Base-by-base conservation (phyloP, 2,329 filamentous ascomycete genomes). In the Talaromyces sp. region DNA sequence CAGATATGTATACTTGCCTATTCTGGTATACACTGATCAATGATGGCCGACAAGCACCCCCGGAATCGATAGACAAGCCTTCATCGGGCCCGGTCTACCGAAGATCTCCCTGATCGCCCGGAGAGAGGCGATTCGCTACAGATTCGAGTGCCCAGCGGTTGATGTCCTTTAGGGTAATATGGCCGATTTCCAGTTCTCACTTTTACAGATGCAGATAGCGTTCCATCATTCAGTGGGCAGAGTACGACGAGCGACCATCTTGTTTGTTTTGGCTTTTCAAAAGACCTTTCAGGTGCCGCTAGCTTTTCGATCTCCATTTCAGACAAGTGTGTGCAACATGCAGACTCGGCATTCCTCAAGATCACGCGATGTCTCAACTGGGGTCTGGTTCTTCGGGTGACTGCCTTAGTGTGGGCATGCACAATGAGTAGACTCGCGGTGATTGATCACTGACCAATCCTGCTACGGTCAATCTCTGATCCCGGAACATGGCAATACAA, bases 351-450 rank as follows among this genome's bases (percentile, higher is more conserved):
- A 57, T 60, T 64, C 60, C 58, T 50, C 67, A 70, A 66, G 69
- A 72, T 72, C 73, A 73, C 71, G 75, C 70, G 69, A 69, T 66
- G 71, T 68, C 65, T 64, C 69, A 39, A 39, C 23, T 39, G 35
- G 33, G 44, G 57, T 39, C 42, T 42, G 71, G 73, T 75, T 72
- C 67, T 56, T 70, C 68, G 66, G 67, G 69, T 68, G 71, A 71
- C 72, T 67, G 69, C 67, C 68, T 66, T 73, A 72, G 73, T 70
- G 71, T 67, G 70, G 71, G 8, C 14, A 44, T 62, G 52, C n/a
- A 42, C 44, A 56, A 44, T 21, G 25, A 21, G 21, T 42, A 33
- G 39, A 40, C 44, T 52, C 58, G 14, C 57, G 18, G 37, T 58
- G 55, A 58, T 58, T 58, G 55, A 44, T 42, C 37, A 57, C 25